A percentile compares a stretch with the other conserved stretches of the same genome.
Conservation (phyloP, 345 rosid genomes). For the Camelina hispida region DNA sequence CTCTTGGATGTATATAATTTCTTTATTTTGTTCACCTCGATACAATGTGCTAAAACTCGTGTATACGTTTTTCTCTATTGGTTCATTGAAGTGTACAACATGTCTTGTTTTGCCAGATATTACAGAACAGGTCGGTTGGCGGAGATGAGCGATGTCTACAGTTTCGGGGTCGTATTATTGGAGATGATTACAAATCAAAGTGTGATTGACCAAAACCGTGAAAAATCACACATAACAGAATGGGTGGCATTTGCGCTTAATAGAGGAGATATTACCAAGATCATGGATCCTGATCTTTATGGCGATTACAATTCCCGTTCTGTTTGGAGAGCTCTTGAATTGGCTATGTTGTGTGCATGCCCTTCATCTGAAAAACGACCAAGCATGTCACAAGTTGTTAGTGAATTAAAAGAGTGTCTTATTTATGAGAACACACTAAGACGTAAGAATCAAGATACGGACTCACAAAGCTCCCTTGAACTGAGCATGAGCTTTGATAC, state of each 20-base stretch:
- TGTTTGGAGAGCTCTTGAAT: slow-evolving; percentile 52
- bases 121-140: slow-evolving; percentile 41
- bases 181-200: slow-evolving; percentile 55
- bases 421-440: neutral
- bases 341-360: slow-evolving; percentile 52
- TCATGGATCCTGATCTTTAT: slow-evolving; percentile 51
- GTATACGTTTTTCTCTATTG: too few species aligned
- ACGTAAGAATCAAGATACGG: too few species aligned
- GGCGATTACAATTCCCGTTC: slow-evolving; percentile 45
- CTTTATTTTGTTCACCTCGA: too few species aligned
- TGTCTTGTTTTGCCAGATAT: slow-evolving; percentile 21
- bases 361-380: slow-evolving; percentile 44
- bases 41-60: too few species aligned
- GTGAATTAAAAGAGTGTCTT: slow-evolving; percentile 47
- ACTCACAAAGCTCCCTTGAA: neutral
- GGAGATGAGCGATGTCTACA: slow-evolving; percentile 56
- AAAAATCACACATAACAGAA: slow-evolving; percentile 37
- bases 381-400: slow-evolving; percentile 45
- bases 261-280: slow-evolving; percentile 47
- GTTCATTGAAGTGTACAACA: too few species aligned
- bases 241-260: slow-evolving; percentile 45
- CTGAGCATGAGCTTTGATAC: slow-evolving; percentile 25
- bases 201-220: slow-evolving; percentile 33
- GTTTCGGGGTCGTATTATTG: slow-evolving; percentile 54
- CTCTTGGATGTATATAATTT: too few species aligned